Evolutionary conservation across 352 stramenopile species (phyloP).

Genomic region (Globisporangium emineosum): DNA sequence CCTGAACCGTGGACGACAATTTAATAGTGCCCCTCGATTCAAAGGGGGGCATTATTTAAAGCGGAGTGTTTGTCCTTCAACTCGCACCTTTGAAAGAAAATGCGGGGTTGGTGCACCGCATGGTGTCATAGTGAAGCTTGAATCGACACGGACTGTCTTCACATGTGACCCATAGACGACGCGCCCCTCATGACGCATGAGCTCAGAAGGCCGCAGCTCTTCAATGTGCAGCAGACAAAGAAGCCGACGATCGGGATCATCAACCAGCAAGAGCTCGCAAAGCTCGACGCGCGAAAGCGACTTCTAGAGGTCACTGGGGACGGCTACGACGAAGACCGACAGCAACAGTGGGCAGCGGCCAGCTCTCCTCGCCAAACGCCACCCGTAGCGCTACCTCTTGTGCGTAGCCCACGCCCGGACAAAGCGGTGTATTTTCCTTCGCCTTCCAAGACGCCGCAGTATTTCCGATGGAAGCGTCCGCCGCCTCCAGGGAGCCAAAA

Average conservation of each 20-base stretch:
- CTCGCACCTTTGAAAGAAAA: background rate
- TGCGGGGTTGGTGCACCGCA: background rate
- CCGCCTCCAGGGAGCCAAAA: conserved; percentile 6
- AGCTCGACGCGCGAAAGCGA: conserved; percentile 23
- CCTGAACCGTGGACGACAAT: background rate
- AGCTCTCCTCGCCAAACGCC: conserved; percentile 14
- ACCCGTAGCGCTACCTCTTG: conserved; percentile 46
- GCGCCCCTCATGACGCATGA: conserved; percentile 40
- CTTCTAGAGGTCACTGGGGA: conserved; percentile 14
- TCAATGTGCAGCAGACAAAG: conserved; percentile 44
- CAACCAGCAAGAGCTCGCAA: conserved; percentile 40
- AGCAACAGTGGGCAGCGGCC: background rate
- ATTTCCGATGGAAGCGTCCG: conserved; percentile 62
- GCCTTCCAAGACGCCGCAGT: conserved; percentile 50
- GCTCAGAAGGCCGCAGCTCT: conserved; percentile 49
- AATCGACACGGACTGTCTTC: background rate
- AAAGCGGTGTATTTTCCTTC: conserved; percentile 36
- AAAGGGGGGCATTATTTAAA: background rate
- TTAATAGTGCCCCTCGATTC: background rate
- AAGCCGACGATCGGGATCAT: conserved; percentile 45
- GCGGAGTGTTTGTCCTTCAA: background rate
- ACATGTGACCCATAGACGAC: background rate
- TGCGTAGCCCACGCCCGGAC: conserved; percentile 38
- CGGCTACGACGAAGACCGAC: conserved; percentile 17
- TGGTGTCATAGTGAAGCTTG: background rate